phyloP scores from a whole-genome alignment of 1,284 basidiomycete genomes.

The Neolentinus lepideus region DNA sequence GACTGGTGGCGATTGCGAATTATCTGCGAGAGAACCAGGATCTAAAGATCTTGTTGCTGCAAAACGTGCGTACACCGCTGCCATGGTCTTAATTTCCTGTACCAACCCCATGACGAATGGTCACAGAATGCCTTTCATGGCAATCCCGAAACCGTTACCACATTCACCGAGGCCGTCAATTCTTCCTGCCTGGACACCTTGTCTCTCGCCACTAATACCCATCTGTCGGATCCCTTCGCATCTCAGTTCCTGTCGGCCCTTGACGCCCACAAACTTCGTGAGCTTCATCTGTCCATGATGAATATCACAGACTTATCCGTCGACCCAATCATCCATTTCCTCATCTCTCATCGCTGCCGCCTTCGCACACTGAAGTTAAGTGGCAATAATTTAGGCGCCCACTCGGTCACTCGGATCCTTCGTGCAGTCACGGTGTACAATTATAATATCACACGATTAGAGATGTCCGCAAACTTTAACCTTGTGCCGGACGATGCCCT shows the following conservation, averaged over 20 bases:
- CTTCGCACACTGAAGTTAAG: conserved; percentile 47
- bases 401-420: conserved; percentile 37
- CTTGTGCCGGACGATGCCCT: conserved; percentile 18
- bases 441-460: conserved; percentile 41
- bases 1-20: conserved; percentile 42
- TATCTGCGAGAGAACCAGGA: conserved; percentile 42
- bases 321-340: conserved; percentile 37
- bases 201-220: conserved; percentile 34
- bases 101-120: background rate
- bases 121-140: background rate
- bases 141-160: conserved; percentile 1
- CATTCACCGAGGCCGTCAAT: conserved; percentile 45
- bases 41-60: conserved; percentile 43
- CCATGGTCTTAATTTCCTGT: conserved; percentile 3
- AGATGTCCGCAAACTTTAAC: conserved; percentile 39
- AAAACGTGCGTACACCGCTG: conserved; percentile 39
- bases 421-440: conserved; percentile 39
- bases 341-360: conserved; percentile 44
- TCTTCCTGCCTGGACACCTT: conserved; percentile 37
- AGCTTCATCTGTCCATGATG: conserved; percentile 48
- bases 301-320: conserved; percentile 40
- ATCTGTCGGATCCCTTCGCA: conserved; percentile 42
- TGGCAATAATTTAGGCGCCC: conserved; percentile 45
- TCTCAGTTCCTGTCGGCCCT: conserved; percentile 42
- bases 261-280: conserved; percentile 36